A percentile compares a stretch with the other conserved stretches of the same genome.
Evolutionary conservation across 805 yeast species (phyloP).

Genomic region (Candida lessepsii): DNA sequence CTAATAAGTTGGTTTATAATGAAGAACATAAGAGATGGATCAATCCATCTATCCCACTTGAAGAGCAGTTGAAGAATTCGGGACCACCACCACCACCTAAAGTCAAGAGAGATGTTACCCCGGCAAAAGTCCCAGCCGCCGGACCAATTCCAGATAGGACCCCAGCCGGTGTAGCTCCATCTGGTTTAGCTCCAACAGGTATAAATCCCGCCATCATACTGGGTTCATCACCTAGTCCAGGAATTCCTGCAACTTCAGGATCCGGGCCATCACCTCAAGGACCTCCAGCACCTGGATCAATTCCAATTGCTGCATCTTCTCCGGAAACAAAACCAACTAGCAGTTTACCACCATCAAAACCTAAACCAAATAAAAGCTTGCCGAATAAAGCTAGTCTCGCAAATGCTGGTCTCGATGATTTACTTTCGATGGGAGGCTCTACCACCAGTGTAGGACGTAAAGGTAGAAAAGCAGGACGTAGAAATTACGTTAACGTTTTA

Average conservation of each 20-base stretch:
- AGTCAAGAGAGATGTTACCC: slow-evolving; percentile 26
- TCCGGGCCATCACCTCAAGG: not conserved
- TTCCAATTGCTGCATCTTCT: slow-evolving; percentile 3
- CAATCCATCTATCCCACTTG: slow-evolving; percentile 62
- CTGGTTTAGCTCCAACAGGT: slow-evolving; percentile 3
- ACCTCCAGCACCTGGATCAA: too few relatives aligned
- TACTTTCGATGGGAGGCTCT: slow-evolving; percentile 31
- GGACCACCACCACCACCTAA: slow-evolving; percentile 70
- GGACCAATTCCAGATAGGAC: slow-evolving; percentile 15
- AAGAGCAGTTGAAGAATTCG: slow-evolving; percentile 54
- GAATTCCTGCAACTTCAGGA: slow-evolving; percentile 5
- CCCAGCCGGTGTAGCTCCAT: slow-evolving; percentile 9
- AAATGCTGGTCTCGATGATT: slow-evolving; percentile 41
- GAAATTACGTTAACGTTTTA: slow-evolving; percentile 35
- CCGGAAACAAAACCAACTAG: slow-evolving; percentile 7
- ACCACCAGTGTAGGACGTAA: slow-evolving; percentile 21
- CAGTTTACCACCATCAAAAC: not conserved
- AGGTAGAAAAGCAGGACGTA: slow-evolving; percentile 30
- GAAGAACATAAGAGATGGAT: slow-evolving; percentile 87
- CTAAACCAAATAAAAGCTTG: slow-evolving; percentile 8
- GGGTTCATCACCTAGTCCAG: slow-evolving; percentile 3
- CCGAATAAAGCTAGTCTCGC: slow-evolving; percentile 25
- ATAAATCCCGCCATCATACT: not conserved
- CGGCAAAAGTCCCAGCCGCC: slow-evolving; percentile 19
- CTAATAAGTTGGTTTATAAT: slow-evolving; percentile 72